Evolutionary conservation across 2,329 filamentous ascomycete species (phyloP), one percentile per base, ranked within the genome.

Genomic region (Ophiostoma piceae): DNA sequence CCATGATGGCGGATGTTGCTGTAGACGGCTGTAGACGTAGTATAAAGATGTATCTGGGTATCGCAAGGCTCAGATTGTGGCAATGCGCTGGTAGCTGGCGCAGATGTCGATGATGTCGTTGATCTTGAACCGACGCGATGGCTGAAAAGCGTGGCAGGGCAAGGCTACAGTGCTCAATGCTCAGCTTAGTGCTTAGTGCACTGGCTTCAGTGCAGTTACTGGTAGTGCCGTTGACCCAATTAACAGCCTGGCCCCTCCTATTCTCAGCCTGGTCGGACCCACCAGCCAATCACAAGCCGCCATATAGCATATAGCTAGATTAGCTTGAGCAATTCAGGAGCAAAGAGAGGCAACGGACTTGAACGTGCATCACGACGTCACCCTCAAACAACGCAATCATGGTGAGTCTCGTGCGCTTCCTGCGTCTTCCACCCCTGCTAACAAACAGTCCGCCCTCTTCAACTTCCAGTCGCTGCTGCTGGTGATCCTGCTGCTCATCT

Each of bases 381-480:
- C 26, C 37, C 14, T 7, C 22, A 26, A 67, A 29, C 54, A 6
- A 29, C 51, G 22, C 12, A 51, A 65, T 12, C 29, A 68, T 71
- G 69, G 69, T 70, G 22, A 57, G 69, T 9, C 39, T n/a, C n/a
- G n/a, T n/a, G n/a, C n/a, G n/a, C n/a, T n/a, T n/a, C n/a, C n/a
- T n/a, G n/a, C n/a, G n/a, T n/a, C n/a, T n/a, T n/a, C n/a, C n/a
- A n/a, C n/a, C n/a, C n/a, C n/a, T n/a, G n/a, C n/a, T n/a, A 19
- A 5, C 32, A 12, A 12, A 19, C n/a, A 97, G 95, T 91, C 95
- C 71, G 95, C 95, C 69, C 90, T 99, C 77, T 97, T 99, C 89
- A 98, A 98, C 83, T 98, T 99, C 84, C 93, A 97, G 81, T 96
- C 93, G 71, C 90, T 98, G 75, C 87, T 99, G 75, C 88, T 98